Conservation (phyloP, 768 basidiomycete species). For the Phlegmacium glaucopus region DNA sequence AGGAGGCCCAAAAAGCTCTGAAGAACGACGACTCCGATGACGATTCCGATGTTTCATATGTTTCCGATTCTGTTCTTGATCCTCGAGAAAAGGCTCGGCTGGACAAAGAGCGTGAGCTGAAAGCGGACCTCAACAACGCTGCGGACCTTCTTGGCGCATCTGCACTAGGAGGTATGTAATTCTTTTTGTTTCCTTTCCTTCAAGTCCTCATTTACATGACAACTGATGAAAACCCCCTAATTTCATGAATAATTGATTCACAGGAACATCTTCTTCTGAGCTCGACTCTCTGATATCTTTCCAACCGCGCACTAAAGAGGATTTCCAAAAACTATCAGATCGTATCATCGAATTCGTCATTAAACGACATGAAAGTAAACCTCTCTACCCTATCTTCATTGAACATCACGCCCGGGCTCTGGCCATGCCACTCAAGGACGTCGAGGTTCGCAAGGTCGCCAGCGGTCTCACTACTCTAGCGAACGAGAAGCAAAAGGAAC, state of each 20-base stretch:
- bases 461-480: slow-evolving; percentile 81
- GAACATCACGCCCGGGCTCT: slow-evolving; percentile 81
- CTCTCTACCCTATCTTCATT: slow-evolving; percentile 79
- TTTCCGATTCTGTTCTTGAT: slow-evolving; percentile 75
- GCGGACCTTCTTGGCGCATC: slow-evolving; percentile 76
- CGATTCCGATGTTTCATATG: slow-evolving; percentile 47
- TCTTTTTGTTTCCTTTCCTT: not conserved
- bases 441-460: slow-evolving; percentile 89
- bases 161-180: slow-evolving; percentile 53
- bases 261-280: slow-evolving; percentile 67
- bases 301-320: slow-evolving; percentile 86
- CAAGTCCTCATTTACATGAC: not conserved
- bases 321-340: slow-evolving; percentile 73
- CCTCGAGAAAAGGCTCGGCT: slow-evolving; percentile 72
- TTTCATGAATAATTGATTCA: not conserved
- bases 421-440: slow-evolving; percentile 76
- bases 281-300: slow-evolving; percentile 71
- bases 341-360: slow-evolving; percentile 72
- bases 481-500: slow-evolving; percentile 94
- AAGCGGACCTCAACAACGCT: slow-evolving; percentile 84
- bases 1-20: slow-evolving; percentile 72
- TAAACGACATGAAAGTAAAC: slow-evolving; percentile 77
- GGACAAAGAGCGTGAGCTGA: slow-evolving; percentile 80
- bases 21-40: slow-evolving; percentile 34
- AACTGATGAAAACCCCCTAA: not conserved